Evolutionary conservation across 2,329 filamentous ascomycete species (phyloP), one percentile per base, ranked within the genome.

Genomic region (Zymoseptoria pseudotritici): DNA sequence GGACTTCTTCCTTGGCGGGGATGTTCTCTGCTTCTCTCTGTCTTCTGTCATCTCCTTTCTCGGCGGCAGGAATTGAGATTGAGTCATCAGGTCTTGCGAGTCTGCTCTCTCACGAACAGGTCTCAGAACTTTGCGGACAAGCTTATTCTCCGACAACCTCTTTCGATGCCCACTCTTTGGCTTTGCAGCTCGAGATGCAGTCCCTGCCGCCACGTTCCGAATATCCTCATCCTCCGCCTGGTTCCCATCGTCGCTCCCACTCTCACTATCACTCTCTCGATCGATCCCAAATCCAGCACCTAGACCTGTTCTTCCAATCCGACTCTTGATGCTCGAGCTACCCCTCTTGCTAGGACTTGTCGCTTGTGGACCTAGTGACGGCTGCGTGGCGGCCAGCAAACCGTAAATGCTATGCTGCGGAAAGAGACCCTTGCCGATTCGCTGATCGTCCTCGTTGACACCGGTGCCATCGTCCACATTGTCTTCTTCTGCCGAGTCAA

Each of bases 391-490:
- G 6, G 92, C 90, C 66, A 97, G 92, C 76, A 97, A 84, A 57
- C 91, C 91, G 73, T 97, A 96, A 58, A 97, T 87, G 65, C 90
- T 95, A 79, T 96, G 92, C 74, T 96, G 94, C 86, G 96, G 90
- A 70, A 91, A 90, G 54, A 78, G 71, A 51, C 78, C 65, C 1
- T 67, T 61, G 50, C 66, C 66, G 13, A 46, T 46, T 46, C 36
- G 36, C 36, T n/a, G 17, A 17, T 70, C 63, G 4, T 70, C 72
- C 31, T 62, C 57, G 26, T 57, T 58, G 19, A 58, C 54, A 6
- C 61, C 58, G 0, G 60, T 65, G 6, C 65, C 65, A 55, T 67
- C 65, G 31, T 67, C 63, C 20, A 57, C 59, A 50, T 61, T 60
- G 13, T 64, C 56, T 20, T 64, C 63, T 21, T 66, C 63, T 24